These are phyloP conservation scores for Botrytis deweyae DNA, from an alignment of 2,329 filamentous ascomycete genomes.

Conservation along the genomic window DNA sequence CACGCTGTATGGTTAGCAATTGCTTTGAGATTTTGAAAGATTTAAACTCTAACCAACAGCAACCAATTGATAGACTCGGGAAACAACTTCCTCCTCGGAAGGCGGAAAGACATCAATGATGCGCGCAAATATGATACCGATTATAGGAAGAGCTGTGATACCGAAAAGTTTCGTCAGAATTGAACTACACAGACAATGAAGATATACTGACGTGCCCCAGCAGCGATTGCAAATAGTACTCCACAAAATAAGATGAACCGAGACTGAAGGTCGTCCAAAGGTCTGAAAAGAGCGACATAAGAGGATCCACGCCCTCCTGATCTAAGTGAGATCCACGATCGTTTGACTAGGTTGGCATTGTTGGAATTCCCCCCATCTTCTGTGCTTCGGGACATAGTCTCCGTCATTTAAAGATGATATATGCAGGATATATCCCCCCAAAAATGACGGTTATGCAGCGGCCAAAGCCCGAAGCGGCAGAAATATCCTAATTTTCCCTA, in stretches of 20 bases:
- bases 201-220: neutral
- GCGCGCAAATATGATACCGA: conserved; percentile 63
- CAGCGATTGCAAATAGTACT: neutral
- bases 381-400: neutral
- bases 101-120: conserved; percentile 59
- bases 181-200: neutral
- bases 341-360: neutral
- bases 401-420: neutral
- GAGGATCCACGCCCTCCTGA: conserved; percentile 36
- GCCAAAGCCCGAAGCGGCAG: too few species aligned
- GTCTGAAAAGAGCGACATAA: conserved; percentile 49
- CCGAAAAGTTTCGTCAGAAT: neutral
- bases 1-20: conserved; percentile 38
- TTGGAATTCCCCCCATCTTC: neutral
- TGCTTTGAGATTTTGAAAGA: neutral
- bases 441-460: neutral
- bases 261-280: conserved; percentile 44
- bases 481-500: neutral
- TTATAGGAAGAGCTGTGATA: conserved; percentile 52
- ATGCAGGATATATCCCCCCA: neutral
- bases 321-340: neutral
- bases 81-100: conserved; percentile 44
- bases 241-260: conserved; percentile 43
- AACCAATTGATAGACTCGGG: conserved; percentile 44
- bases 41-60: conserved; percentile 27